Evolutionary conservation across 2,329 filamentous ascomycete genomes (phyloP), one percentile per base, ranked within the genome.

Genomic region (Fusarium dlaminii): DNA sequence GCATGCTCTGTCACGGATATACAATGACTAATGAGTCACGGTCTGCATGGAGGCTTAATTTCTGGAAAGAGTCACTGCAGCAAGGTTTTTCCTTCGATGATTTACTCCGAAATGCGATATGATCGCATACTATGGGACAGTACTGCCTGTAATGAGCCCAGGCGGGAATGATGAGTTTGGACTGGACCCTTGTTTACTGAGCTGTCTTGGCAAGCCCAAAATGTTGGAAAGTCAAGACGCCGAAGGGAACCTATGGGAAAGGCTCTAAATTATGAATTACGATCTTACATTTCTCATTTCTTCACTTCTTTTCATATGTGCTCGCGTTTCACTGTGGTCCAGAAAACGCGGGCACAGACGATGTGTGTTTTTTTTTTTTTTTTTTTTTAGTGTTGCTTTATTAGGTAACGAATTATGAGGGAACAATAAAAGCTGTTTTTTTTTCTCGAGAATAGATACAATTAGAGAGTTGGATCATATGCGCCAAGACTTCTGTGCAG

Each of bases 1-100:
- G 72, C 75, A 82, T 77, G 78, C 78, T 77, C 72, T 77, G 77
- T 80, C 78, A 82, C 74, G 81, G 80, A 81, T 81, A 79, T 81
- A 83, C 80, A 84, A 84, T 81, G 83, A 81, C 81, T 84, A 80
- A 85, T 82, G 83, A 85, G 81, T 83, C 80, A 85, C 81, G 82
- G 80, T 81, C 79, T 84, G 81, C 83, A 83, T 80, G 79, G 80
- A 80, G 79, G 80, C 81, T 81, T 83, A 78, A 82, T 77, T 74
- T 61, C 63, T 72, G 62, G 63, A 68, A 69, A 75, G 68, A 76
- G 56, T 72, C 66, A 69, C 64, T 71, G 68, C 76, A 78, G 64
- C 66, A 63, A 71, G 54, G 60, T 70, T 75, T 78, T 73, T 65
- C 56, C 62, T 76, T 74, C 71, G 73, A 68, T 68, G 68, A 70